Percentiles rank a stretch among this genome's conserved stretches.
Evolutionary conservation across 2,329 filamentous ascomycete genomes (phyloP).

Genomic region (Fusarium decemcellulare): DNA sequence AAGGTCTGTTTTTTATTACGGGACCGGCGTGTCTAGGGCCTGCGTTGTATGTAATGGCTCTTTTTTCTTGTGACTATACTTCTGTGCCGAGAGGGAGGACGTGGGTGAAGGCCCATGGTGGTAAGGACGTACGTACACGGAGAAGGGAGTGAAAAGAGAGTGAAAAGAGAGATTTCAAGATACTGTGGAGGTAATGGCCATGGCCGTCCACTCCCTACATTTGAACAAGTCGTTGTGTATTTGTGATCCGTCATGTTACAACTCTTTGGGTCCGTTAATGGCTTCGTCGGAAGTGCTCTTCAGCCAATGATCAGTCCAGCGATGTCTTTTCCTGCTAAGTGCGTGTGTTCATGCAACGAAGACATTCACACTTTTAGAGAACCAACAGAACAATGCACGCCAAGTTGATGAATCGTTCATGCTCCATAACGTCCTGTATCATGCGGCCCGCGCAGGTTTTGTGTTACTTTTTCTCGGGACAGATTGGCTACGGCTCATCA

Average conservation of each 20-base stretch:
- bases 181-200: slow-evolving; percentile 38
- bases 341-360: neutral
- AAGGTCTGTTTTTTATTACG: slow-evolving; percentile 10
- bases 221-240: neutral
- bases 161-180: slow-evolving; percentile 6
- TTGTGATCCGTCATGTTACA: neutral
- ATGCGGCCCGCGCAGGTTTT: neutral
- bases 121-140: slow-evolving; percentile 13
- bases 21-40: slow-evolving; percentile 36
- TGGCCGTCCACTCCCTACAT: slow-evolving; percentile 39
- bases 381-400: neutral
- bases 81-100: slow-evolving; percentile 27
- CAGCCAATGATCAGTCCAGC: neutral
- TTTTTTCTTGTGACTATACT: slow-evolving; percentile 43
- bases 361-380: slow-evolving; percentile 2
- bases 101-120: slow-evolving; percentile 30
- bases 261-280: neutral
- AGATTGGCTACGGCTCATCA: neutral
- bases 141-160: slow-evolving; percentile 15
- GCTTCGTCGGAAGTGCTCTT: neutral
- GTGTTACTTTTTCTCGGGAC: neutral
- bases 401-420: neutral
- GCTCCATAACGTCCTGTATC: slow-evolving; percentile 5
- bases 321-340: neutral
- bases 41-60: slow-evolving; percentile 39